These are phyloP conservation scores for Ilyonectria destructans DNA, from an alignment of 2,329 filamentous ascomycete genomes.

Conservation along the genomic window DNA sequence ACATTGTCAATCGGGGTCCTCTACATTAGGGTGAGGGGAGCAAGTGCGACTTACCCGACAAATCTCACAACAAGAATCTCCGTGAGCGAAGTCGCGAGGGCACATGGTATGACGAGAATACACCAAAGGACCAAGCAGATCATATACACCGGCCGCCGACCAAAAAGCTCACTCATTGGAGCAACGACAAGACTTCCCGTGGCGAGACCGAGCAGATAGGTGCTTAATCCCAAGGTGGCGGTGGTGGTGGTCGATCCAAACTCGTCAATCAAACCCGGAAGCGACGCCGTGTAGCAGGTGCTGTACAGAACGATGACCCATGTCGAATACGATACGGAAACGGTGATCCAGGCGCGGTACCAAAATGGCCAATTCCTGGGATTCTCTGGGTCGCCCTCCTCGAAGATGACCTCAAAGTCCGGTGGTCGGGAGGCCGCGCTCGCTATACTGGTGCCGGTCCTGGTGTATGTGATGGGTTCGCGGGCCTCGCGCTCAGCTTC, in stretches of 20 bases:
- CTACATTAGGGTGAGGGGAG: not conserved
- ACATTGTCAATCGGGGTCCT: not conserved
- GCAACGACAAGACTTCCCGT: constrained; percentile 81
- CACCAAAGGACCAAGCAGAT: constrained; percentile 76
- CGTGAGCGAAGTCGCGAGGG: constrained; percentile 76
- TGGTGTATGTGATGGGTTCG: constrained; percentile 64
- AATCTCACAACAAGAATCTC: constrained; percentile 82
- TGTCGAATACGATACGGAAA: constrained; percentile 63
- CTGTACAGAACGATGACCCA: constrained; percentile 79
- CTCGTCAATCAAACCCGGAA: constrained; percentile 78
- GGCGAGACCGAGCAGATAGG: constrained; percentile 84
- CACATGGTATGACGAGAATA: constrained; percentile 81
- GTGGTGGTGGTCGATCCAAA: constrained; percentile 74
- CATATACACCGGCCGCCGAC: constrained; percentile 79
- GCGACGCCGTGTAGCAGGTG: constrained; percentile 83
- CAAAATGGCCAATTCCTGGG: constrained; percentile 78
- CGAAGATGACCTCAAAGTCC: constrained; percentile 83
- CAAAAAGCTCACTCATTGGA: constrained; percentile 81
- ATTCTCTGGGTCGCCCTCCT: constrained; percentile 74
- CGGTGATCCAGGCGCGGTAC: constrained; percentile 61
- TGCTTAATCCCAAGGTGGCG: constrained; percentile 84
- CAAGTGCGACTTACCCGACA: constrained; percentile 69
- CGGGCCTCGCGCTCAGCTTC: constrained; percentile 58
- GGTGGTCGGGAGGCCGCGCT: constrained; percentile 64
- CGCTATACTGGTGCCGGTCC: constrained; percentile 60